phyloP scores from a whole-genome alignment of 106 monocot genomes.

The Acorus gramineus region DNA sequence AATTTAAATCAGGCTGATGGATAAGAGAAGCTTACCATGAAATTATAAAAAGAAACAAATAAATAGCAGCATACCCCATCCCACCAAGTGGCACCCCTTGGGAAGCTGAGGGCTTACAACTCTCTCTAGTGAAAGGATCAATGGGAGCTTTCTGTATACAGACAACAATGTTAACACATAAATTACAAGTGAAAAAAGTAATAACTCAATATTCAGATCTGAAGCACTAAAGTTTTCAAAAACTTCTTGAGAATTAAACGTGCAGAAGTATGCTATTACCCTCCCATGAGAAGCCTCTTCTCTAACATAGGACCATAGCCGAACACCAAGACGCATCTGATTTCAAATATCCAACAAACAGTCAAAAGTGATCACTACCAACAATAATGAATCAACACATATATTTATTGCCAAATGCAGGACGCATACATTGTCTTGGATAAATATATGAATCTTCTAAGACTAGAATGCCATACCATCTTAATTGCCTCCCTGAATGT shows the following conservation, averaged over 20 bases:
- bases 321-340: constrained; percentile 85
- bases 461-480: constrained; percentile 44
- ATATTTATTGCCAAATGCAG: too few relatives aligned
- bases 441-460: not conserved
- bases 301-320: constrained; percentile 97
- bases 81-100: constrained; percentile 99
- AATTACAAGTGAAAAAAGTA: too few relatives aligned
- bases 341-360: not conserved
- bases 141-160: constrained; percentile 95
- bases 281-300: constrained; percentile 99
- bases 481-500: constrained; percentile 90
- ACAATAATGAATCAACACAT: too few relatives aligned
- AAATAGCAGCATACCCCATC: constrained; percentile 63
- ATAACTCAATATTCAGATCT: not conserved
- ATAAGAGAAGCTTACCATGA: not conserved
- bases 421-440: too few relatives aligned
- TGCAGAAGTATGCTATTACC: constrained; percentile 34
- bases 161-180: not conserved
- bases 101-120: constrained; percentile 84
- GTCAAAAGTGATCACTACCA: too few relatives aligned
- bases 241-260: not conserved
- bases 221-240: not conserved
- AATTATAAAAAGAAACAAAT: not conserved
- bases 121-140: constrained; percentile 90
- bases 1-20: not conserved